phyloP scores from a whole-genome alignment of 1,284 basidiomycete species.

The Moniliophthora roreri region DNA sequence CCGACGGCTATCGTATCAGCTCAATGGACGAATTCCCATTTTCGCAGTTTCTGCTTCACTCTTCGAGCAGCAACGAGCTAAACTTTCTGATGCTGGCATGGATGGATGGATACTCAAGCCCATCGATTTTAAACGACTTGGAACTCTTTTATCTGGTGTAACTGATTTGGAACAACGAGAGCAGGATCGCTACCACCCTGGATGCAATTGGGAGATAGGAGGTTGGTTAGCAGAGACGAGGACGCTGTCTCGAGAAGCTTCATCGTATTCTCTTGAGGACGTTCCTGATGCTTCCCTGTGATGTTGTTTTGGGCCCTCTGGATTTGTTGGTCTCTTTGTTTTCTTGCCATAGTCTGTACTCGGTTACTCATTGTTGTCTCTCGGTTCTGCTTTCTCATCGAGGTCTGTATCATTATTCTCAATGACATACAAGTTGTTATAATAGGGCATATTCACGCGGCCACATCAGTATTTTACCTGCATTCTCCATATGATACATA shows the following conservation, averaged over 20 bases:
- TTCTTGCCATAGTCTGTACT: neutral
- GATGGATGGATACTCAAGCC: conserved; percentile 91
- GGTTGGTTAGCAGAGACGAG: conserved; percentile 53
- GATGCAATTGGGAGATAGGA: conserved; percentile 69
- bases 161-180: conserved; percentile 52
- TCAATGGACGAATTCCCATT: conserved; percentile 78
- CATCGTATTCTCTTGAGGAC: neutral
- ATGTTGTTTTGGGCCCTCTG: no score
- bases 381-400: neutral
- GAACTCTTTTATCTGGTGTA: conserved; percentile 60
- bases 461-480: conserved; percentile 1
- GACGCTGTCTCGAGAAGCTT: neutral
- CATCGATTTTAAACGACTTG: conserved; percentile 74
- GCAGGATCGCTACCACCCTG: conserved; percentile 57
- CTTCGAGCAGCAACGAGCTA: conserved; percentile 58
- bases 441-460: conserved; percentile 3
- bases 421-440: neutral
- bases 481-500: neutral
- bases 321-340: no score
- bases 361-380: neutral
- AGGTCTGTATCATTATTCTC: neutral
- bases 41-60: conserved; percentile 85
- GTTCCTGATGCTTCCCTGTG: neutral
- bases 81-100: conserved; percentile 63
- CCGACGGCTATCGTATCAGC: conserved; percentile 41